A percentile compares a stretch with the other conserved stretches of the same genome.
Conservation (phyloP, 768 basidiomycete species). For the Crepidotus variabilis region DNA sequence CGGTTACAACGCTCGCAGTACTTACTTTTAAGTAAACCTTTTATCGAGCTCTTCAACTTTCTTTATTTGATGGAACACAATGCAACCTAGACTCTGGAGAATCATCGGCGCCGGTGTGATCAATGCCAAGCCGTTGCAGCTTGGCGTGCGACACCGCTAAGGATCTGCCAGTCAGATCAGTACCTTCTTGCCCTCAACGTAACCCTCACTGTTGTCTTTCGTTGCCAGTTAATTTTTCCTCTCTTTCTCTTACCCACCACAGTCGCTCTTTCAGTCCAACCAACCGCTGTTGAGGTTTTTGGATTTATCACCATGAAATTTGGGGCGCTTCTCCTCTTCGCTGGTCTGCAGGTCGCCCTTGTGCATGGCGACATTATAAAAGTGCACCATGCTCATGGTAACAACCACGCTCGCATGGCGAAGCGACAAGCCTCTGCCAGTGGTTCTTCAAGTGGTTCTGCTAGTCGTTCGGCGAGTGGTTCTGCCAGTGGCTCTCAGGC, state of each 20-base stretch:
- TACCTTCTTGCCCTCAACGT: neutral
- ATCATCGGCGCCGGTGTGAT: neutral
- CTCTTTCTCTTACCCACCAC: neutral
- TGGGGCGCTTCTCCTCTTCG: neutral
- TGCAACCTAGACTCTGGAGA: neutral
- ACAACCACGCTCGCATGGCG: neutral
- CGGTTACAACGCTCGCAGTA: neutral
- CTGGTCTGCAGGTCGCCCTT: neutral
- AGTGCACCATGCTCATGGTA: neutral
- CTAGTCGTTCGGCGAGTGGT: neutral
- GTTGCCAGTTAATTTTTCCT: neutral
- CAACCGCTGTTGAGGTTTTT: neutral
- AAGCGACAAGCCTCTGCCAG: conserved; percentile 1
- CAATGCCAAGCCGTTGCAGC: neutral
- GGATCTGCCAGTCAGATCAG: neutral
- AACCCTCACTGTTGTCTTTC: neutral
- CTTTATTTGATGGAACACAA: neutral
- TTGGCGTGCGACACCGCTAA: conserved; percentile 8
- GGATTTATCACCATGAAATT: neutral
- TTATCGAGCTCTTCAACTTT: neutral
- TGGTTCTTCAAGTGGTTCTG: neutral
- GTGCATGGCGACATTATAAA: conserved; percentile 1
- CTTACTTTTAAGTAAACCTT: neutral
- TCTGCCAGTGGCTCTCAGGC: neutral
- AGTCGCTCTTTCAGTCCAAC: neutral